phyloP scores from a whole-genome alignment of 257 asterid genomes.

The Jaltomata sinuosa region DNA sequence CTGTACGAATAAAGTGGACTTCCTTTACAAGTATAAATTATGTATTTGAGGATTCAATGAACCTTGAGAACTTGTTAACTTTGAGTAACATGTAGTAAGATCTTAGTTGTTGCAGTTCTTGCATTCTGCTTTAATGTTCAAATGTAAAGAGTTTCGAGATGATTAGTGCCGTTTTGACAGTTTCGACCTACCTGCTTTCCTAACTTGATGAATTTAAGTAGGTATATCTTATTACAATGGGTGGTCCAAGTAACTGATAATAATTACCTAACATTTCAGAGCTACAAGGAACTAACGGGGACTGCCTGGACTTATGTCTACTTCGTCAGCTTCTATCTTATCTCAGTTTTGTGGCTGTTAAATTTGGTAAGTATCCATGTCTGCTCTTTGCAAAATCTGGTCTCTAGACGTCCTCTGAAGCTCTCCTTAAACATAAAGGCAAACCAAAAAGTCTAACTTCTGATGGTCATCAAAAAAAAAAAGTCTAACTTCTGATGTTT shows the following conservation, averaged over 20 bases:
- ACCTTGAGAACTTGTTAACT: background rate
- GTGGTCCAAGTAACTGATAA: slow-evolving; percentile 1
- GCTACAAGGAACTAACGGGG: slow-evolving; percentile 81
- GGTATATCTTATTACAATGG: background rate
- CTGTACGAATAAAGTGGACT: background rate
- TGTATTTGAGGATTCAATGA: background rate
- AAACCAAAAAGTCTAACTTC: background rate
- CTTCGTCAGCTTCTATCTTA: slow-evolving; percentile 94
- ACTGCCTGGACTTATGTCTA: slow-evolving; percentile 67
- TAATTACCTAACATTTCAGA: slow-evolving; percentile 42
- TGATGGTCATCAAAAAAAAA: no score
- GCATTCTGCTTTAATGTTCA: background rate
- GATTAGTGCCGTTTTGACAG: background rate
- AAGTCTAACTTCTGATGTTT: background rate
- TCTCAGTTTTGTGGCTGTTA: slow-evolving; percentile 70
- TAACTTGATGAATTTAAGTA: background rate
- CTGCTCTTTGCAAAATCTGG: background rate
- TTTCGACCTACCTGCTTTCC: background rate
- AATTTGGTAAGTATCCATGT: slow-evolving; percentile 60
- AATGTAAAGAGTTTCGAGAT: background rate
- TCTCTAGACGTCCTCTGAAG: background rate
- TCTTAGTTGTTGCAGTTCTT: background rate
- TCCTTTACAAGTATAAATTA: background rate
- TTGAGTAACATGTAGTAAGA: background rate
- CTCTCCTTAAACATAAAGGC: background rate